Evolutionary conservation across 495 filamentous ascomycete species (phyloP), one percentile per base, ranked within the genome.

Genomic region (Astrothelium subdiscretum): DNA sequence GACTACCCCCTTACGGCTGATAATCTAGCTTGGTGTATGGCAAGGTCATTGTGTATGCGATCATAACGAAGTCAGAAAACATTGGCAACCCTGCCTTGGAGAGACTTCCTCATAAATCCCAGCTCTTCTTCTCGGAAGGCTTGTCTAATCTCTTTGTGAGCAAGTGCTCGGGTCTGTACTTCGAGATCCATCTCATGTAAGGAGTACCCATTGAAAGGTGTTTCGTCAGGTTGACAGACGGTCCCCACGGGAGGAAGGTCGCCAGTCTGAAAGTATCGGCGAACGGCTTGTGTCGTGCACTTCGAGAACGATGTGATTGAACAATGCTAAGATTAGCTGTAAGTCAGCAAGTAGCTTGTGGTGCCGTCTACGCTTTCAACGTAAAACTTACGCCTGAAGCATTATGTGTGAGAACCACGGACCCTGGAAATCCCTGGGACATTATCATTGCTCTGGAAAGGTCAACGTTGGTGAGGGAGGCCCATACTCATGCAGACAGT

Each of bases 371-470:
- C 32, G 60, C 26, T 11, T 58, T 52, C 3, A 32, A 48, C 6
- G 5, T 40, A 20, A 5, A 18, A 63, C 73, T 71, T 51, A 76
- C 72, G 24, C 80, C 80, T 59, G 79, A 77, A 22, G 75, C 76
- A 40, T 84, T 75, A 70, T 85, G 80, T n/a, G 77, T 71, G 57
- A 86, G 63, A n/a, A 83, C 70, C 4, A 74, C 75, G 3, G 80
- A 79, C 12, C 81, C 81, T 12, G 69, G 68, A 63, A 84, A 86
- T 0, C 72, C 71, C 15, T 69, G 68, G 1, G 76, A 72, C 73
- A 83, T 84, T 38, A 76, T 78, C 20, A 70, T 66, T 2, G 81
- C 83, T 52, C 42, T 48, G 42, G 13, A 3, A 8, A n/a, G 42
- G 6, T 48, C 8, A 48, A 4, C 11, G 13, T 11, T 18, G 18